These are phyloP conservation scores for Phytopythium boreale DNA, from an alignment of 352 stramenopile genomes.

Conservation along the genomic window DNA sequence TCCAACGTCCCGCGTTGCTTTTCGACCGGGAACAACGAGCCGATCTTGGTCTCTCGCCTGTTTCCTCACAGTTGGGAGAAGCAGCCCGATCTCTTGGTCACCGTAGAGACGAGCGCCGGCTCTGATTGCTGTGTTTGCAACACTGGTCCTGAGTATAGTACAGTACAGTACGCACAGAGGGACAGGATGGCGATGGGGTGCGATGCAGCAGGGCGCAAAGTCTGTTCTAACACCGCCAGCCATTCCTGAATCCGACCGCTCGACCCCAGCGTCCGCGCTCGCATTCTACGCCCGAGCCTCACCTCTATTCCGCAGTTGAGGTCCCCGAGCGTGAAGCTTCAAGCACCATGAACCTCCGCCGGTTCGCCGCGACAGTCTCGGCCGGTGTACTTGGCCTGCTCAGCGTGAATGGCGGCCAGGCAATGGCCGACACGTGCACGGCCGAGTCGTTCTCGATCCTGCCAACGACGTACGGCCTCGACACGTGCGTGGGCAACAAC, in stretches of 20 bases:
- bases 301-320: neutral
- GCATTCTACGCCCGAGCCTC: neutral
- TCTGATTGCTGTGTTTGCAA: neutral
- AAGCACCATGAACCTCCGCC: slow-evolving; percentile 18
- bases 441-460: slow-evolving; percentile 28
- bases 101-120: slow-evolving; percentile 10
- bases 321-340: neutral
- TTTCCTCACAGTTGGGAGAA: neutral
- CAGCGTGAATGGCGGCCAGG: neutral
- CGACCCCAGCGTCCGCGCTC: neutral
- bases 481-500: slow-evolving; percentile 54
- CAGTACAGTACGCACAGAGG: no score
- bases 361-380: slow-evolving; percentile 11
- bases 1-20: no score
- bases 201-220: neutral
- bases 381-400: slow-evolving; percentile 12
- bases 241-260: slow-evolving; percentile 5
- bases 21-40: neutral
- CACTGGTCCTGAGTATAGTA: no score
- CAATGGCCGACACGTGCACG: slow-evolving; percentile 19
- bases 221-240: neutral
- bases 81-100: neutral
- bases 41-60: neutral
- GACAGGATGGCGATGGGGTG: no score
- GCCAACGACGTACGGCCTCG: slow-evolving; percentile 35